Evolutionary conservation across 2,329 filamentous ascomycete genomes (phyloP), one percentile per base, ranked within the genome.

Genomic region (Ascochyta pisi): DNA sequence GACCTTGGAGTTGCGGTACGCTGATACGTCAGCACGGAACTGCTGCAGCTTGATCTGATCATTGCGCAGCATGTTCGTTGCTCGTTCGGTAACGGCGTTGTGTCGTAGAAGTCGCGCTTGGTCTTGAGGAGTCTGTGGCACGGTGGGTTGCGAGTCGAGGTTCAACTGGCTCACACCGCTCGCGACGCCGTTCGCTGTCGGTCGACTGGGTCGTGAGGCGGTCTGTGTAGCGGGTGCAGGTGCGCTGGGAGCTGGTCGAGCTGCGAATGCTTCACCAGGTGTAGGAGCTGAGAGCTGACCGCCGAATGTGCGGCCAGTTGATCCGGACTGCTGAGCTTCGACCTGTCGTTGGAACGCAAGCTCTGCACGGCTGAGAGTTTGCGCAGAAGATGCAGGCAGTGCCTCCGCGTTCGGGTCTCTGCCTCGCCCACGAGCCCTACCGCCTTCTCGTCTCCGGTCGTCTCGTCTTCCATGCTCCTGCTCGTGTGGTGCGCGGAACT

Each of bases 341-440:
- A 96, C 87, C 69, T 96, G 92, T 46, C 95, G 84, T 70, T 98
- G 94, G 73, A 92, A 96, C 2, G 95, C 94, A 49, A 96, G 79
- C 75, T 98, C 92, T 61, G 96, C 95, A 70, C 95, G 83, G 44
- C 90, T 85, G 70, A 97, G 74, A 1, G 92, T 88, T 63, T 95
- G 91, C 1, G 90, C 89, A 50, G 90, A 91, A 29, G 89, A 90
- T 6, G 85, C 80, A 4, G 92, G 90, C 23, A 94, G 77, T 19
- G 90, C 83, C 63, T 97, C 93, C 0, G 90, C 84, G 73, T 96
- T 96, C 2, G 93, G 92, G 75, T 97, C 92, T 39, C 92, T 86
- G 23, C 92, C 93, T 64, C 91, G 83, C 51, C 89, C 81, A 63
- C 84, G 65, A 69, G 79, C 64, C 59, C 84, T 57, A n/a, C 80